phyloP scores from a whole-genome alignment of 108 stramenopile species.

The Mayamaea pseudoterrestris region DNA sequence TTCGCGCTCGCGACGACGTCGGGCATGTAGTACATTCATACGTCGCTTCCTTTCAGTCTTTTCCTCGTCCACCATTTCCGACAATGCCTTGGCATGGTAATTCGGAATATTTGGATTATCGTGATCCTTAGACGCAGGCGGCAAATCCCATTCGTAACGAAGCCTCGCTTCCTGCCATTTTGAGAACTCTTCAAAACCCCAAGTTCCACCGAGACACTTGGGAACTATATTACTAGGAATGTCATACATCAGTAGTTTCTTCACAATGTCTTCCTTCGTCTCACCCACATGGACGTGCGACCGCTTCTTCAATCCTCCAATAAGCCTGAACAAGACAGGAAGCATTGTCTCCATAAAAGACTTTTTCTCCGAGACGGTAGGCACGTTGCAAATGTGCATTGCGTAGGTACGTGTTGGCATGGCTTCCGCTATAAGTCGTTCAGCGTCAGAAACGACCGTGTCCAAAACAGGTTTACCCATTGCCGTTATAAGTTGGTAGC shows the following conservation, averaged over 20 bases:
- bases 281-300: constrained; percentile 2
- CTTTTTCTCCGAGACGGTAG: neutral
- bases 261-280: constrained; percentile 1
- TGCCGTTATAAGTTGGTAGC: neutral
- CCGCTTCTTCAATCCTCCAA: neutral
- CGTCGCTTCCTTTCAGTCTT: constrained; percentile 6
- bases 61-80: neutral
- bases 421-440: too few relatives aligned
- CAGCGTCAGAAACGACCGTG: too few relatives aligned
- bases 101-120: too few relatives aligned
- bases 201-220: neutral
- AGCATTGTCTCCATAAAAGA: neutral
- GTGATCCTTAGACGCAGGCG: neutral
- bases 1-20: constrained; percentile 6
- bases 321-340: neutral
- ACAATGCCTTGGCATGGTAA: constrained; percentile 1
- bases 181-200: constrained; percentile 3
- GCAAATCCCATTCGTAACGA: constrained; percentile 7
- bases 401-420: neutral
- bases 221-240: neutral
- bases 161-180: constrained; percentile 4
- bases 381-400: neutral
- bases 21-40: constrained; percentile 7
- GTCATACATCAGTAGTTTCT: neutral
- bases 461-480: too few relatives aligned